Percentiles rank a stretch among this genome's conserved stretches.
phyloP scores from a whole-genome alignment of 371 early-diverging fungal genomes.

The Apophysomyces elegans region DNA sequence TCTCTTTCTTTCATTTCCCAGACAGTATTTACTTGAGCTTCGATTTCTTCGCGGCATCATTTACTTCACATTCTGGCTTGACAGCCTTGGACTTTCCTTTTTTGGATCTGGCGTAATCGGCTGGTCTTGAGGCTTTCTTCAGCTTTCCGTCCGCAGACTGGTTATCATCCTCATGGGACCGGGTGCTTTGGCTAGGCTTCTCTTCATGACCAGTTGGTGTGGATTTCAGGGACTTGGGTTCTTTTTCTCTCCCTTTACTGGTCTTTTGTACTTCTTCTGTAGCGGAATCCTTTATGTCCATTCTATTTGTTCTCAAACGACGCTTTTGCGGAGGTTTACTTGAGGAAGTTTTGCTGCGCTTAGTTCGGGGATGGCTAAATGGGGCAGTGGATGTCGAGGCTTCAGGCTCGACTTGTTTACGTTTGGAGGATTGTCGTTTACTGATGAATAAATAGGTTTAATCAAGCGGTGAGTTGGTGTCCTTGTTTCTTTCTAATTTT shows the following conservation, averaged over 20 bases:
- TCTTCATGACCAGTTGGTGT: conserved; percentile 1
- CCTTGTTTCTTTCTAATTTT: neutral
- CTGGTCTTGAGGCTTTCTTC: neutral
- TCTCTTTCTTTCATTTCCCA: neutral
- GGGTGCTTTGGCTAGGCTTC: neutral
- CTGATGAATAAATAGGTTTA: neutral
- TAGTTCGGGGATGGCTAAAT: conserved; percentile 1
- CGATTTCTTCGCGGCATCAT: neutral
- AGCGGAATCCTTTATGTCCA: neutral
- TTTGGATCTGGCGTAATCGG: conserved; percentile 1
- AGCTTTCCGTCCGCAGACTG: conserved; percentile 5
- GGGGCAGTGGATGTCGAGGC: conserved; percentile 7
- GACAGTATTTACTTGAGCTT: neutral
- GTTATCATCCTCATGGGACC: neutral
- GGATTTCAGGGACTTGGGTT: neutral
- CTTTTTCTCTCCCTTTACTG: conserved; percentile 1
- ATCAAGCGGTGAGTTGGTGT: neutral
- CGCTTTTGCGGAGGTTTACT: neutral
- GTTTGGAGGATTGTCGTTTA: conserved; percentile 8
- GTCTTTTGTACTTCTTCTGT: neutral
- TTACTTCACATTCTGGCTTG: conserved; percentile 3
- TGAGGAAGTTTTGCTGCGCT: neutral
- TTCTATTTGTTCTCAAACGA: neutral
- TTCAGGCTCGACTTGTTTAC: conserved; percentile 4
- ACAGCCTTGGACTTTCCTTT: conserved; percentile 25